Conservation (phyloP, 1,284 basidiomycete genomes). For the Ceratobasidium sp. region DNA sequence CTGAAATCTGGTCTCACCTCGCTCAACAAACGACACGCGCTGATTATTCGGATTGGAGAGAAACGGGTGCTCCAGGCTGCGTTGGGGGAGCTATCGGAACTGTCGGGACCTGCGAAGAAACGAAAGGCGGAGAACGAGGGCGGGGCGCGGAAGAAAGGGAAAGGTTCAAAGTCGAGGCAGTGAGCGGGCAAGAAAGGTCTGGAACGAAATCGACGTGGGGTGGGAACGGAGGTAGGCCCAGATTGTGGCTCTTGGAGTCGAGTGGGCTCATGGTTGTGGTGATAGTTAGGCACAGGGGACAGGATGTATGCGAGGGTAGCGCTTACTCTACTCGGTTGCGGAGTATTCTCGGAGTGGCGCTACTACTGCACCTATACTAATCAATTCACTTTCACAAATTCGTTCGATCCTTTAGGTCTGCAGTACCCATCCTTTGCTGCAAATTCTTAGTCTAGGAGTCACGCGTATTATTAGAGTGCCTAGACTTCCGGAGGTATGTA, state of each 20-base stretch:
- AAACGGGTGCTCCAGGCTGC: conserved; percentile 73
- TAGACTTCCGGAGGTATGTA: background rate
- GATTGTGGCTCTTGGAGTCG: background rate
- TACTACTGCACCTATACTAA: too few relatives aligned
- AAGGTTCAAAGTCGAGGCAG: background rate
- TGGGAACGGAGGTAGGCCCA: background rate
- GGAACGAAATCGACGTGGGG: background rate
- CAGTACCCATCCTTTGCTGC: background rate
- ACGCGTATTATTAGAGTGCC: background rate
- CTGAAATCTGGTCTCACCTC: conserved; percentile 53
- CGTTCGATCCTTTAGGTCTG: background rate
- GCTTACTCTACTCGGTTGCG: background rate
- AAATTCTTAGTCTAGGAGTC: background rate
- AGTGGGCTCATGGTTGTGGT: background rate
- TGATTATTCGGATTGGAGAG: conserved; percentile 84
- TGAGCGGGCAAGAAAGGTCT: conserved; percentile 1
- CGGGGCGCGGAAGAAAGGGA: conserved; percentile 29
- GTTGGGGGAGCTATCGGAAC: conserved; percentile 52
- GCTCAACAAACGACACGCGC: conserved; percentile 70
- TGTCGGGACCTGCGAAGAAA: conserved; percentile 15
- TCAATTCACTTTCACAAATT: background rate
- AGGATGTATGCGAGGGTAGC: background rate
- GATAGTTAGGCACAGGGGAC: background rate
- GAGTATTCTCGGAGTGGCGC: conserved; percentile 6
- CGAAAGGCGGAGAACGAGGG: conserved; percentile 36